Evolutionary conservation across 257 asterid genomes (phyloP).

Genomic region (Salvia miltiorrhiza): DNA sequence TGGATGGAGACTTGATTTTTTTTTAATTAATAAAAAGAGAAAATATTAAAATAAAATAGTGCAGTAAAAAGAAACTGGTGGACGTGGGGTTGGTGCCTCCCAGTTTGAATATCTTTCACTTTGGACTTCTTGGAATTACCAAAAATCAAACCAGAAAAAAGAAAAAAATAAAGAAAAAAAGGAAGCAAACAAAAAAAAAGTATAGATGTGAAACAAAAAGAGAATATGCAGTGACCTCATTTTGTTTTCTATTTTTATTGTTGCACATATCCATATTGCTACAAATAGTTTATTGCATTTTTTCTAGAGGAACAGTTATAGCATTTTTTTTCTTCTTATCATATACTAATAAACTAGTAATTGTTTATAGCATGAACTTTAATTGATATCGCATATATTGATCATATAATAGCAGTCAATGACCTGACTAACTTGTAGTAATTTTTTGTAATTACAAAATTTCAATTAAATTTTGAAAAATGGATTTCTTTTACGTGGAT

Average conservation of each 20-base stretch:
- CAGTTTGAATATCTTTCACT: slow-evolving; percentile 41
- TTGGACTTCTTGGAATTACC: slow-evolving; percentile 51
- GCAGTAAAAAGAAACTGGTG: not conserved
- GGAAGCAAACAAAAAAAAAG: slow-evolving; percentile 15
- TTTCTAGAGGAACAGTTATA: no score
- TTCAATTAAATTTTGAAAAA: no score
- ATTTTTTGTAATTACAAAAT: no score
- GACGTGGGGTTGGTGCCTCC: slow-evolving; percentile 32
- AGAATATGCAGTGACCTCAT: slow-evolving; percentile 15
- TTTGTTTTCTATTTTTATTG: slow-evolving; percentile 2
- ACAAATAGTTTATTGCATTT: not conserved
- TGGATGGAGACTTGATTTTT: no score
- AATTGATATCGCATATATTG: no score
- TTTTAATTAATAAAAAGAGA: no score
- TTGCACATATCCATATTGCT: not conserved
- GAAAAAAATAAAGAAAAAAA: slow-evolving; percentile 11
- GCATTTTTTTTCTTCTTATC: no score
- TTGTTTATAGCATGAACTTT: no score
- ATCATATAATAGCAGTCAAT: no score
- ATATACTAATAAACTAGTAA: no score
- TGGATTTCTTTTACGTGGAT: no score
- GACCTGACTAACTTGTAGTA: no score
- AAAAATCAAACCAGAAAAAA: slow-evolving; percentile 29
- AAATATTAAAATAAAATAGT: not conserved
- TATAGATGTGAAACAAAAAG: not conserved